phyloP scores from a whole-genome alignment of 257 asterid genomes.

The Salvia miltiorrhiza region DNA sequence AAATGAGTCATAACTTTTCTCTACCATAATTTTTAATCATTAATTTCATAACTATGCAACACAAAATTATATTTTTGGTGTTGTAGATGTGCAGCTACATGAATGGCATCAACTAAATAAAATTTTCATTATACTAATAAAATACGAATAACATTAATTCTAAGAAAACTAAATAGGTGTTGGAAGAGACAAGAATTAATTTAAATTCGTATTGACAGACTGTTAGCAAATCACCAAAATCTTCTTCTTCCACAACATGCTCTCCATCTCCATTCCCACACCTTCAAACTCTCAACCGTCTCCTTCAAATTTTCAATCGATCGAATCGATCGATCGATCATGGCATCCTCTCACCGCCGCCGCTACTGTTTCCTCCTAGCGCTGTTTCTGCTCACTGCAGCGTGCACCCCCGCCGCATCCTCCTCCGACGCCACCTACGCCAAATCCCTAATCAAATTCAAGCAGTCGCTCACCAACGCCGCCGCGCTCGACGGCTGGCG shows the following conservation, averaged over 20 bases:
- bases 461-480: constrained; percentile 40
- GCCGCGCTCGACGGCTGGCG: constrained; percentile 41
- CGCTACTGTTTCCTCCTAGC: background rate
- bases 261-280: constrained; percentile 7
- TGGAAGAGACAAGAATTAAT: no score
- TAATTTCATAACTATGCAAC: no score
- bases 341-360: background rate
- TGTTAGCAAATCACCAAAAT: constrained; percentile 30
- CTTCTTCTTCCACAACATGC: constrained; percentile 27
- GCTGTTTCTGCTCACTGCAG: background rate
- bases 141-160: no score
- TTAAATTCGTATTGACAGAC: constrained; percentile 16
- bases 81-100: no score
- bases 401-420: background rate
- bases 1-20: no score
- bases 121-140: no score
- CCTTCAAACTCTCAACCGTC: background rate
- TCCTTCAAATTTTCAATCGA: background rate
- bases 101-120: no score
- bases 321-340: background rate
- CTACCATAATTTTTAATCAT: no score
- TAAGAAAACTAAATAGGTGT: no score
- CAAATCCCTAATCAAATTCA: constrained; percentile 43
- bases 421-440: constrained; percentile 21
- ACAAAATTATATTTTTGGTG: no score